Evolutionary conservation across 108 stramenopile genomes (phyloP), one percentile per base, ranked within the genome.

Genomic region (Aureococcus anophagefferens): DNA sequence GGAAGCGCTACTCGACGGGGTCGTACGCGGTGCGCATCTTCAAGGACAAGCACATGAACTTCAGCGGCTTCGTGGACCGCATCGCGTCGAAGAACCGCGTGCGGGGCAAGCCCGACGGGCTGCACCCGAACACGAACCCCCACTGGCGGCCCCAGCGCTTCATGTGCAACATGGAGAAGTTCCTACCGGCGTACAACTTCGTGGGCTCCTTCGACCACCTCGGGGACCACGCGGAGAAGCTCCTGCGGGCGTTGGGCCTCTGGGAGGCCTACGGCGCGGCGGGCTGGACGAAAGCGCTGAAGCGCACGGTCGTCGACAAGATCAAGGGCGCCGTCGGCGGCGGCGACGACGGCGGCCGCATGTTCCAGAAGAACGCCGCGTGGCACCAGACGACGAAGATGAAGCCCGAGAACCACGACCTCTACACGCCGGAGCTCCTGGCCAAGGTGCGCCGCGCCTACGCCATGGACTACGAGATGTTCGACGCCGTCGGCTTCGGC

Each of bases 201-300:
- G 67, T 79, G 29, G 79, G 79, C 5, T 67, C 72, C 37, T 79
- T 79, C 35, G 35, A 65, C 11, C 35, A 69, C 35, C 37, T 77
- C 25, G 46, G 44, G 29, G 51, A 34, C 36, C 76, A 79, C 40
- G 63, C 74, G 0, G 37, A 68, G 46, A 35, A 21, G 14, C 46
- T 79, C n/a, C 66, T 79, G 37, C 28, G 40, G 31, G 65, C 31
- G 11, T 25, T 33, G 15, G 76, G 72, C 13, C 46, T 77, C 13
- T 79, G 79, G 79, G 79, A 79, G 25, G 72, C 76, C 35, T 79
- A 68, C 46, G 79, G 79, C 31, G 76, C 75, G 17, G 36, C 62
- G 25, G 79, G 76, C 0, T 79, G 79, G 76, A 75, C 37, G 37
- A n/a, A n/a, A n/a, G n/a, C n/a, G n/a, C n/a, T n/a, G n/a, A n/a